phyloP scores from a whole-genome alignment of 441 rosid species.

The Populus hybrid region DNA sequence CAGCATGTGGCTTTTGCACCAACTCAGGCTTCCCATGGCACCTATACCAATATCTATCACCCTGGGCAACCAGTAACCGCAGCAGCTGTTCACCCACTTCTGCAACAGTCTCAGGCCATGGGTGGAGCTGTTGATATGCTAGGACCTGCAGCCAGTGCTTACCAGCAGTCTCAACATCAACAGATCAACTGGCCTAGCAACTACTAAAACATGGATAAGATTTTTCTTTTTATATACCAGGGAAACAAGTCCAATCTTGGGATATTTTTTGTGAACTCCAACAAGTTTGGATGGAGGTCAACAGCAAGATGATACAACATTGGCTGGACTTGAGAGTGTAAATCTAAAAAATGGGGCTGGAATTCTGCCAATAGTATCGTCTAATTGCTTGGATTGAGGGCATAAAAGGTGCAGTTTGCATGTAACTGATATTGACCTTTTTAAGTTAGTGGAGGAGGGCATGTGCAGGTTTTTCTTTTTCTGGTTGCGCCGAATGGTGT shows the following conservation, averaged over 20 bases:
- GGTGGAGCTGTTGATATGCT: slow-evolving; percentile 72
- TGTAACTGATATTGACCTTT: slow-evolving; percentile 41
- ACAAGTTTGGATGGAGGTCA: slow-evolving; percentile 37
- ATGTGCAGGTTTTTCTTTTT: slow-evolving; percentile 35
- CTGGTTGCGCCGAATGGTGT: slow-evolving; percentile 35
- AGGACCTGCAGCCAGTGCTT: slow-evolving; percentile 69
- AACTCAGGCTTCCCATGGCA: slow-evolving; percentile 67
- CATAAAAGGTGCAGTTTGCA: slow-evolving; percentile 31
- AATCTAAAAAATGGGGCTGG: slow-evolving; percentile 27
- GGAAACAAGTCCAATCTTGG: slow-evolving; percentile 34
- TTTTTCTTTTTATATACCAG: slow-evolving; percentile 32
- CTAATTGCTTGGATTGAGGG: slow-evolving; percentile 33
- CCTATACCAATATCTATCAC: slow-evolving; percentile 68
- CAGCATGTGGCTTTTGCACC: slow-evolving; percentile 82
- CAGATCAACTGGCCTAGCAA: slow-evolving; percentile 89
- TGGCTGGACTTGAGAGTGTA: slow-evolving; percentile 31
- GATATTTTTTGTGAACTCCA: slow-evolving; percentile 37
- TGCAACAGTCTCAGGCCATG: slow-evolving; percentile 77
- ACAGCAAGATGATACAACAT: slow-evolving; percentile 28
- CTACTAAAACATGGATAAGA: slow-evolving; percentile 50
- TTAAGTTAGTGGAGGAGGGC: slow-evolving; percentile 44
- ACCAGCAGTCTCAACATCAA: slow-evolving; percentile 92
- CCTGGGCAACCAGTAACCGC: slow-evolving; percentile 76
- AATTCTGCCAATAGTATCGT: slow-evolving; percentile 33
- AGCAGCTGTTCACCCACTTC: slow-evolving; percentile 67